Base-by-base conservation (phyloP, 768 basidiomycete species). In the Podaxis carcinomalis region DNA sequence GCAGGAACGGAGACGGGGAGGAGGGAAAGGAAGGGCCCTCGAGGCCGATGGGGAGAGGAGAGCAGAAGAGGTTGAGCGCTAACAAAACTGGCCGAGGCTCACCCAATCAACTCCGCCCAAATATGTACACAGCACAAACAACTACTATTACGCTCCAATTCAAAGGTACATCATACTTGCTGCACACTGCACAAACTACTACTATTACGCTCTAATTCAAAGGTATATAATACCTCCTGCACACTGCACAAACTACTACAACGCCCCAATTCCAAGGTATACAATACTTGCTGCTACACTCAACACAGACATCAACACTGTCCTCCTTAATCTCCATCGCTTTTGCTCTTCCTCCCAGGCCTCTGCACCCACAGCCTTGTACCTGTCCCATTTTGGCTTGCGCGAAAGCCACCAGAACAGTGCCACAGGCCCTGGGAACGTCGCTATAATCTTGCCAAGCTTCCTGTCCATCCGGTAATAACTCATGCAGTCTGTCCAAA, bases 341-440 rank as follows among this genome's bases (percentile, higher is more conserved):
- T 66, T 68, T 66, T 69, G 57, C 61, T 75, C 68, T 57, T 64
- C 65, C 59, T 64, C 68, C 77, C 80, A 79, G 49, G 64, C 66
- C 61, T 79, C 75, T 14, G 73, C 80, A 28, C 73, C 77, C 21
- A 78, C 74, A 21, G 71, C 73, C 36, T 67, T 68, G 68, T 80
- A 85, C 44, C 77, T 67, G 19, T 72, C 68, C 80, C 80, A 85
- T 32, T 67, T 66, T 5, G 78, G 78, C 27, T 62, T 67, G 25
- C 78, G 76, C 49, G 70, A 70, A 49, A 81, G 69, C 81, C 82
- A 83, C 83, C 83, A 84, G 65, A 83, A 81, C 35, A 80, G 68
- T 9, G 70, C 59, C 50, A 80, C 76, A 7, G 80, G 77, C 11
- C 85, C 85, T 46, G 85, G 85, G 70, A 85, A 86, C 10, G 76